phyloP scores from a whole-genome alignment of 345 rosid species.

The Lepidium sativum region DNA sequence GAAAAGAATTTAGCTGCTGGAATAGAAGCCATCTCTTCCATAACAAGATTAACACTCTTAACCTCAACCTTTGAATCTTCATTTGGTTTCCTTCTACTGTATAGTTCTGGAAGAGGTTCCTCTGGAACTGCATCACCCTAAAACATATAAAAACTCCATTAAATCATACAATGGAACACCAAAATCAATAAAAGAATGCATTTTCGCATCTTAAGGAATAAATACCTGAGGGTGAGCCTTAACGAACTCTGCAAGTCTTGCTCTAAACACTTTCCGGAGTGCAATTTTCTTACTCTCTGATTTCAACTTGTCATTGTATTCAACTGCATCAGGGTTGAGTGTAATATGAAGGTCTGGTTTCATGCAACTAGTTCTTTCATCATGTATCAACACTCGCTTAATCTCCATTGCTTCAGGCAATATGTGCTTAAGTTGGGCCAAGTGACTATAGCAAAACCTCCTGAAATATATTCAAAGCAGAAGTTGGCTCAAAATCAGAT shows the following conservation, averaged over 20 bases:
- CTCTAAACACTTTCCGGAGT: slow-evolving; percentile 53
- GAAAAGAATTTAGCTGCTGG: slow-evolving; percentile 1
- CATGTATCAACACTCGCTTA: slow-evolving; percentile 42
- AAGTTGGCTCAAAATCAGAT: not conserved
- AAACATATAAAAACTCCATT: slow-evolving; percentile 10
- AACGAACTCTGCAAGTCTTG: slow-evolving; percentile 45
- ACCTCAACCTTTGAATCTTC: too few species aligned
- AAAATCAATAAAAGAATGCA: not conserved
- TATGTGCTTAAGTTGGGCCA: slow-evolving; percentile 69
- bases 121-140: slow-evolving; percentile 81
- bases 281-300: slow-evolving; percentile 35
- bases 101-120: slow-evolving; percentile 66
- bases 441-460: slow-evolving; percentile 64
- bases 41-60: not conserved
- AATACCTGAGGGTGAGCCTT: slow-evolving; percentile 66
- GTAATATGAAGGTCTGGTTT: slow-evolving; percentile 73
- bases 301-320: slow-evolving; percentile 25
- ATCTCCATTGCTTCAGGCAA: slow-evolving; percentile 76
- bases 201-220: not conserved
- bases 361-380: slow-evolving; percentile 70
- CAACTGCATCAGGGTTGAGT: slow-evolving; percentile 42
- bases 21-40: slow-evolving; percentile 16
- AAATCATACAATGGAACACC: not conserved
- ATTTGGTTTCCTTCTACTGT: slow-evolving; percentile 27
- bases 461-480: slow-evolving; percentile 30